Evolutionary conservation across 1,139 yeast genomes (phyloP).

Genomic region (Trichomonascaceae sp.): DNA sequence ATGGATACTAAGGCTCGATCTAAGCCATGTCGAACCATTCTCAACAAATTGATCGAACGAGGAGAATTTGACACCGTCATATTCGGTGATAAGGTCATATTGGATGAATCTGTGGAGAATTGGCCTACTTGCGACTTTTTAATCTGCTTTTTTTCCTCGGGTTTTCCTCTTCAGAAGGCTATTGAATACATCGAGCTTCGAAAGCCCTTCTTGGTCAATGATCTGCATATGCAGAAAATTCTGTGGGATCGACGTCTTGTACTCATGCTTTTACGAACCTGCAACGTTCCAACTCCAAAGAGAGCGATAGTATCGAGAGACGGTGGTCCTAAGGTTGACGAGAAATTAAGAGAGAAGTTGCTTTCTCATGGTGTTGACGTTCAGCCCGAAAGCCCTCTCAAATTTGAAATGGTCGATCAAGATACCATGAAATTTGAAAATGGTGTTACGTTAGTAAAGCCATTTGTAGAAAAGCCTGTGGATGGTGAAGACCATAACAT

Average conservation of each 20-base stretch:
- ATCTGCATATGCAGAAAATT: conserved; percentile 82
- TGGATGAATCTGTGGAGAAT: conserved; percentile 85
- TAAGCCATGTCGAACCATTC: conserved; percentile 89
- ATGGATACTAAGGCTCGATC: conserved; percentile 96
- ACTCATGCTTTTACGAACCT: conserved; percentile 70
- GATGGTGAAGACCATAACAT: conserved; percentile 99
- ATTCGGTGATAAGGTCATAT: conserved; percentile 94
- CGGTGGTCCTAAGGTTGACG: conserved; percentile 89
- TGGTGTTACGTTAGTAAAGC: conserved; percentile 69
- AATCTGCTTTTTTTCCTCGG: conserved; percentile 88
- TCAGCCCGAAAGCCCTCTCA: conserved; percentile 52
- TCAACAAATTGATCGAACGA: conserved; percentile 79
- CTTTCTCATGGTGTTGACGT: conserved; percentile 49
- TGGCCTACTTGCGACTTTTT: conserved; percentile 99
- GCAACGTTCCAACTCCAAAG: conserved; percentile 81
- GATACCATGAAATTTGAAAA: conserved; percentile 72
- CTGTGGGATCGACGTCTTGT: conserved; percentile 96
- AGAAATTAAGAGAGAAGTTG: conserved; percentile 51
- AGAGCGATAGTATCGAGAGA: conserved; percentile 88
- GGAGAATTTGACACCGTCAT: conserved; percentile 96
- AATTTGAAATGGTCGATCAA: conserved; percentile 75
- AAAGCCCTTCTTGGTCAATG: conserved; percentile 86
- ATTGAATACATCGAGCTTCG: conserved; percentile 83
- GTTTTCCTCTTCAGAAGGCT: conserved; percentile 95
- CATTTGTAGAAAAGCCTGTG: conserved; percentile 97